Evolutionary conservation across 495 filamentous ascomycete genomes (phyloP).

Genomic region (Aspergillus carlsbadensis): DNA sequence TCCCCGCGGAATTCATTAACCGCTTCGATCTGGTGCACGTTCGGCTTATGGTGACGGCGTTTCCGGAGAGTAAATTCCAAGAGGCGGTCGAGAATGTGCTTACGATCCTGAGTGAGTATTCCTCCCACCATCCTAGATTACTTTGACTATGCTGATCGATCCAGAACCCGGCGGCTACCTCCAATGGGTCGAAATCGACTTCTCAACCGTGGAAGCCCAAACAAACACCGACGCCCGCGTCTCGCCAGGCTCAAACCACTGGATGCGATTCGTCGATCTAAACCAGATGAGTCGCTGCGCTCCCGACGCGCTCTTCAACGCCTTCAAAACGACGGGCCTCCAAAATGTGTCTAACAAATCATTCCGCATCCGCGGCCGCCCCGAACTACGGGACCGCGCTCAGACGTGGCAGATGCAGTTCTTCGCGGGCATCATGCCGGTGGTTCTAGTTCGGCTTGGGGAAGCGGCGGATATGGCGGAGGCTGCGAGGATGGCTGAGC

Average conservation of each 20-base stretch:
- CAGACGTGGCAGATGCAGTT: background rate
- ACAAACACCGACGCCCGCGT: too few relatives aligned
- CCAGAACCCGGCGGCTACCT: slow-evolving; percentile 26
- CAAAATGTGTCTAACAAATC: background rate
- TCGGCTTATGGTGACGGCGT: slow-evolving; percentile 16
- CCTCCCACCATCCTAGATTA: background rate
- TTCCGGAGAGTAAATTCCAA: slow-evolving; percentile 11
- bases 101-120: slow-evolving; percentile 12
- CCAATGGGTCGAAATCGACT: slow-evolving; percentile 25
- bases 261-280: background rate
- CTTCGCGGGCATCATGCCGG: background rate
- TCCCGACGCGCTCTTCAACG: background rate
- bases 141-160: background rate
- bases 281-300: background rate
- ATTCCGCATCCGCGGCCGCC: background rate
- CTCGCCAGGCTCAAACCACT: background rate
- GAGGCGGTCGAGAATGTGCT: slow-evolving; percentile 19
- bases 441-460: background rate
- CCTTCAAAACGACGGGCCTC: background rate
- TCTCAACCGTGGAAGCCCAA: background rate
- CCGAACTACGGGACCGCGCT: background rate
- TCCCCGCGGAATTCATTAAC: slow-evolving; percentile 14
- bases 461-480: background rate
- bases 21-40: slow-evolving; percentile 25
- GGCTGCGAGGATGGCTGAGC: background rate